Base-by-base conservation (phyloP, 306 rosid genomes). In the Sindora glabra region DNA sequence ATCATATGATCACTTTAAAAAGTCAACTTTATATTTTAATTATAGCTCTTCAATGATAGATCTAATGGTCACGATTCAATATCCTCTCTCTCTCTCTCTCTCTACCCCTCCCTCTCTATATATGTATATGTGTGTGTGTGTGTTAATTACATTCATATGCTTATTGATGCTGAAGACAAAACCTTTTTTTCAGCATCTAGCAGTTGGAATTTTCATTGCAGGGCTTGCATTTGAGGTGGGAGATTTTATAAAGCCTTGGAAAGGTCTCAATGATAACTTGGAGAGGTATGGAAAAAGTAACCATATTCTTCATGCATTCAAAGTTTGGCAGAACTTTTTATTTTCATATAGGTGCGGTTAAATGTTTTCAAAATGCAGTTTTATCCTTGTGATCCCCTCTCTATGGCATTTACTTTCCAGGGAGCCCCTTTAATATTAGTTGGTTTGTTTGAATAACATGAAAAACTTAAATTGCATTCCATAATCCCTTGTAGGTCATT, bases 221-320 rank as follows among this genome's bases (percentile, higher is more conserved):
- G 98, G 98, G 63, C 80, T 85, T 69, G 92, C 78, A 39, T 88
- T 91, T 48, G 59, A 77, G 41, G 80, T 77, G 84, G 74, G 76
- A 44, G 98, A 91, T 80, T 91, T 91, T 53, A 2, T 81, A 49
- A 77, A 62, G 77, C 95, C 98, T 45, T 91, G 98, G 98, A 95
- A 83, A 59, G 92, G 84, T 51, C 69, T 61, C 19, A 41, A 26
- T 40, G 77, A 64, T 70, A 86, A 85, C 70, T 71, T 70, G 65
- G 96, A 91, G 72, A 86, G 98, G 98, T 91, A 67, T 49, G 56
- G 26, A 38, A 56, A 73, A 64, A 8, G n/a, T 54, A 14, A 40
- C 9, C 17, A 10, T 40, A 49, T 55, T 40, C 41, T 32, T 10
- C 37, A 18, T 8, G 44, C 41, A 44, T 52, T 42, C 33, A 16